A percentile compares a stretch with the other conserved stretches of the same genome.
Conservation (phyloP, 177 flowering plant species). For the Vitis hybrid region DNA sequence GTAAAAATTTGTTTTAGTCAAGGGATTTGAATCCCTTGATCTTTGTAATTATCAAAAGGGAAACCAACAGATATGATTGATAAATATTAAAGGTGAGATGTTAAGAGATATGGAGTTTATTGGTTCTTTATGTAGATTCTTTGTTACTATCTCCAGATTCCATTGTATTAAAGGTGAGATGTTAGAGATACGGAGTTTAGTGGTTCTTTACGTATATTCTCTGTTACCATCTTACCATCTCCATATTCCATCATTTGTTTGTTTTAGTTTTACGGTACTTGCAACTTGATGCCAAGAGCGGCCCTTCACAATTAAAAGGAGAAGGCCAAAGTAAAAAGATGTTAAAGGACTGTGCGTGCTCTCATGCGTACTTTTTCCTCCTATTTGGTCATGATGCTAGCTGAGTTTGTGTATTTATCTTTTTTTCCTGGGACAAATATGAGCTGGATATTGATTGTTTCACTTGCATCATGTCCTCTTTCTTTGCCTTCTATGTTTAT, state of each 20-base stretch:
- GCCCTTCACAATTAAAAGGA: neutral
- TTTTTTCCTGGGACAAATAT: no score
- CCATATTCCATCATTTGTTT: neutral
- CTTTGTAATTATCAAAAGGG: neutral
- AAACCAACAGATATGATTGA: neutral
- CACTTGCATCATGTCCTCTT: no score
- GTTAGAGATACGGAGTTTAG: no score
- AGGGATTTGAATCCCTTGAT: neutral
- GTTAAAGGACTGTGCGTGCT: no score
- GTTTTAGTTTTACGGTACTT: no score
- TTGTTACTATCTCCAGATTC: no score
- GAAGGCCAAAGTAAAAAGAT: neutral
- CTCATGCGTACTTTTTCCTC: neutral
- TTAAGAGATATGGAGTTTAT: neutral
- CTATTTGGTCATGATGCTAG: neutral
- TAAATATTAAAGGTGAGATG: neutral
- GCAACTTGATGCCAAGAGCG: neutral
- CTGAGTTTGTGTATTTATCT: no score
- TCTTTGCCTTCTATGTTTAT: no score
- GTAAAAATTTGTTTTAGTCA: slow-evolving; percentile 1
- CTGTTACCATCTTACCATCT: no score
- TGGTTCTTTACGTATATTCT: neutral
- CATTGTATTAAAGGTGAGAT: no score
- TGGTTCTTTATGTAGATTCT: neutral
- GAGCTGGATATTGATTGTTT: no score